Base-by-base conservation (phyloP, 73 alveolate genomes). In the Breviolum minutum region DNA sequence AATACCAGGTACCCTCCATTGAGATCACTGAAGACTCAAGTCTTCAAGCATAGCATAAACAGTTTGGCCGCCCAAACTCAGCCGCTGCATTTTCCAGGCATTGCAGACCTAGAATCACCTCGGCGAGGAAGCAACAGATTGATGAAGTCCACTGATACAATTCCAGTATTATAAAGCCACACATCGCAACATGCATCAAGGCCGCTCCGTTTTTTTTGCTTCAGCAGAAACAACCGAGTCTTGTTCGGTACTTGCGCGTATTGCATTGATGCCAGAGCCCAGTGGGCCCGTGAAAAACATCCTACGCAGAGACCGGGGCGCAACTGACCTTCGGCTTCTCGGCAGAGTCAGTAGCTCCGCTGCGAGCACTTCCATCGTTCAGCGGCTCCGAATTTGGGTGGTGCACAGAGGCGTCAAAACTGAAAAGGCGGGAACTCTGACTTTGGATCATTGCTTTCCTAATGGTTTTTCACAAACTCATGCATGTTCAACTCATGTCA, bases 281-380 rank as follows among this genome's bases (percentile, higher is more conserved):
- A 24, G 26, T 60, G 92, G 92, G 92, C 92, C 8, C 24, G 62
- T 83, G 92, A 83, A 83, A 83, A 83, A 62, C 92, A 83, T 83
- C 92, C 73, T 61, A 62, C 32, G 69, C 88, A 80, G 54, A 40
- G 24, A 80, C 88, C 88, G 88, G 66, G 88, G 54, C 54, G 54
- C 54, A 40, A 40, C 54, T 40, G 54, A 40, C 54, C 54, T 40
- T 40, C 54, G 54, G 88, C 88, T 77, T 29, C 61, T 80, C 68
- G 64, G 88, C 88, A 32, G 7, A 40, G 54, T 40, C 54, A 40
- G 54, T 40, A 40, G 54, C 54, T 40, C 54, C 54, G 54, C 54
- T 40, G 54, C 88, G 22, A 80, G 27, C 29, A 29, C 14, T 29
- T 61, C 32, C 86, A 77, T 77, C 86, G 54, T 77, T 77, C 86